Evolutionary conservation across 768 basidiomycete species (phyloP), one percentile per base, ranked within the genome.

Genomic region (Auricularia auricula-judae): DNA sequence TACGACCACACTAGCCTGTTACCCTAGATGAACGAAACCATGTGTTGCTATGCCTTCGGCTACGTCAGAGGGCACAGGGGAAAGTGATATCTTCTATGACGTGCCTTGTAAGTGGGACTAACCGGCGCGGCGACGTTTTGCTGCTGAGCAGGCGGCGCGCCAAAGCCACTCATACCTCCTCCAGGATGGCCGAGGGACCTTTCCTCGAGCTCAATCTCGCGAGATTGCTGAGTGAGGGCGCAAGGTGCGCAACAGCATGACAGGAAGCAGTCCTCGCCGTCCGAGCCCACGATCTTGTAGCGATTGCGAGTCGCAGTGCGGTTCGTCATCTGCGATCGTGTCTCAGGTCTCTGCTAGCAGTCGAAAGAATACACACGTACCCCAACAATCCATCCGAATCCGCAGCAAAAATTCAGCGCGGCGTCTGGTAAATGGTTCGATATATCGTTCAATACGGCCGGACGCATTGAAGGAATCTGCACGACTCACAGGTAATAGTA

Each of bases 201-300:
- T 56, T 82, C 81, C 68, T 83, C 82, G 64, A 80, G 70, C 68
- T 77, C 76, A 10, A 84, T 66, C 66, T 84, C 82, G 35, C 76
- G 74, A 36, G 72, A 73, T 65, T 80, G 81, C 69, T 84, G 82
- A 0, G 75, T 75, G 58, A 84, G 78, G 11, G 75, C 76, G 69
- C 83, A 85, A n/a, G 82, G 76, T 0, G 69, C 66, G 68, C 82
- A 84, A 67, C 73, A 83, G 33, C 71, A 75, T 0, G 78, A 70
- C 3, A 75, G 64, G 47, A 70, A 70, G 66, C 78, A 82, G 65
- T 83, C 82, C 2, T 73, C 73, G 62, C 72, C 71, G 12, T 70
- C 67, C 18, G 73, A 72, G 16, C 82, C 84, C 21, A 74, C 74
- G 70, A 84, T 81, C 59, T 72, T 72, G 70, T 82, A 82, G 39